These are phyloP conservation scores for Glomus cerebriforme DNA, from an alignment of 192 early-diverging fungal genomes.

Conservation along the genomic window DNA sequence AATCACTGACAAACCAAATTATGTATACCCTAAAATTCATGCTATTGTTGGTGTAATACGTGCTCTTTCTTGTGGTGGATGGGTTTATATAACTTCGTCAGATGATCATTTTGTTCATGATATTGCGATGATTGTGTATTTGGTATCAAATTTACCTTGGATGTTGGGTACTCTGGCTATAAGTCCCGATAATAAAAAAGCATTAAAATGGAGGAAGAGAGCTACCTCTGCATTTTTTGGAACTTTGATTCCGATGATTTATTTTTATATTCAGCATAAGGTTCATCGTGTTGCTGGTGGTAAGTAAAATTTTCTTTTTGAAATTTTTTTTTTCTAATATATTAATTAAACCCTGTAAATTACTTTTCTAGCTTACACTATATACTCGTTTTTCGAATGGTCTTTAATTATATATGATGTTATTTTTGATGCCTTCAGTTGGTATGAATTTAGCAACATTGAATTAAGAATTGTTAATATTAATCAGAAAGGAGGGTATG, in stretches of 20 bases:
- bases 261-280: conserved; percentile 80
- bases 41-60: conserved; percentile 56
- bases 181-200: conserved; percentile 43
- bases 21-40: conserved; percentile 42
- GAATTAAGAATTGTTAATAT: conserved; percentile 53
- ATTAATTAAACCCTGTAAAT: background rate
- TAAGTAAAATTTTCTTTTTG: conserved; percentile 25
- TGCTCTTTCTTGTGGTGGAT: conserved; percentile 78
- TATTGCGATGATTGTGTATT: conserved; percentile 77
- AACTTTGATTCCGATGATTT: conserved; percentile 71
- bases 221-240: conserved; percentile 68
- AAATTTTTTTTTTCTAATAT: background rate
- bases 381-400: conserved; percentile 86
- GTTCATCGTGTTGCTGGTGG: conserved; percentile 69
- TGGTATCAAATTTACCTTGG: conserved; percentile 77
- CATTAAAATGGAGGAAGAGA: conserved; percentile 57
- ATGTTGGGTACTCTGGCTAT: conserved; percentile 64
- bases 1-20: background rate
- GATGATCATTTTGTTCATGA: conserved; percentile 82
- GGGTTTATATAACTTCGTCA: conserved; percentile 81
- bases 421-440: conserved; percentile 71
- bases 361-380: conserved; percentile 61
- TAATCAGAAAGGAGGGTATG: conserved; percentile 29
- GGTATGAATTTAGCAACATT: conserved; percentile 65
- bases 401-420: conserved; percentile 78